Evolutionary conservation across 2,329 filamentous ascomycete species (phyloP), one percentile per base, ranked within the genome.

Genomic region (Verticillium zaregamsianum): DNA sequence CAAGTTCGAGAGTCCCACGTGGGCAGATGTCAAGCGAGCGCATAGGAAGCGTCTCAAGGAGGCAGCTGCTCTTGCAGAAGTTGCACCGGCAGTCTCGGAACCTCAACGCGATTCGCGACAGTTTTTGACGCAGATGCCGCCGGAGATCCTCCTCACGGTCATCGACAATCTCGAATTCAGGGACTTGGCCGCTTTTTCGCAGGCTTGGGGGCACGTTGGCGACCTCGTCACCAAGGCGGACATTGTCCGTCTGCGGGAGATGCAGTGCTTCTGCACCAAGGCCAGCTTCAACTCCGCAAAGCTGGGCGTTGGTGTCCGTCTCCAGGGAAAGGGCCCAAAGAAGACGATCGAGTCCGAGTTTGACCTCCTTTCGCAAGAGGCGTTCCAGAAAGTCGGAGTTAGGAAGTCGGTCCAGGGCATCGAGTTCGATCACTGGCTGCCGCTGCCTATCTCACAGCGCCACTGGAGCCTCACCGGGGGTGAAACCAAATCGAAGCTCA

Each of bases 221-320:
- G 49, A 63, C 1, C 62, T 79, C 45, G 66, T 81, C 12, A 61
- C 66, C 14, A 68, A 70, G 1, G 79, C 71, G 55, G 71, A 76
- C 56, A 17, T 77, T 20, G 64, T 80, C 37, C 74, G 77, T 3
- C 72, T 73, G 55, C 75, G 79, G 14, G 80, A 82, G 66, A 68
- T 82, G 5, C 76, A 80, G 59, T 83, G 79, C 66, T 82, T 80
- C 65, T 74, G 72, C 54, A 69, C 80, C 37, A 82, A 82, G 68
- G 69, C 76, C 61, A 72, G 69, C 20, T 79, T 78, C 66, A 64
- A 68, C 35, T 61, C 71, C 2, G 67, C 69, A 3, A 75, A 76
- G 25, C 74, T 82, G 2, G 80, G 80, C 2, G 72, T 82, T 9
- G 80, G 79, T 3, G 74, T 82, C 31, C 63, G 61, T 0, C 63